Base-by-base conservation (phyloP, 2,329 filamentous ascomycete species). In the Annulohypoxylon truncatum region DNA sequence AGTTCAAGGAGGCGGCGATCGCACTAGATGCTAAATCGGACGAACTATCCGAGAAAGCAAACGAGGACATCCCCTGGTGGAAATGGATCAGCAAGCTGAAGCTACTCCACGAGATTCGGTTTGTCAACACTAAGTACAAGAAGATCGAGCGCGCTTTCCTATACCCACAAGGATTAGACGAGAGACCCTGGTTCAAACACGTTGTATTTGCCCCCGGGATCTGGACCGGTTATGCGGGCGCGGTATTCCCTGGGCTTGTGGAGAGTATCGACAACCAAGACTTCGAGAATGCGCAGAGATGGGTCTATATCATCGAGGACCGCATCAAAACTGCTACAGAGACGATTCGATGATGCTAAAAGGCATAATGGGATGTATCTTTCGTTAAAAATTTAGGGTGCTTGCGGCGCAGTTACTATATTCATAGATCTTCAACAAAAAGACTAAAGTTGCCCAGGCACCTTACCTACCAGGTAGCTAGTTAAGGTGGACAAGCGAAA, bases 191-290 rank as follows among this genome's bases (percentile, higher is more conserved):
- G 94, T 98, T 95, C 82, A 97, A 97, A 82, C 95, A 97, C 74
- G 91, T 97, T 2, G 91, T 97, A 1, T 97, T 96, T 79, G 94
- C 94, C 1, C 94, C 94, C 0, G 94, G 94, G 0, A 78, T 95
- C 50, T 97, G 94, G 93, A 97, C 93, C 0, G 94, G 94, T 0
- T 97, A 97, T 78, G 83, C 93, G 0, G 94, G 94, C 75, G 86
- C 86, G 54, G 87, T 90, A 12, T 90, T 88, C 77, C 88, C 88
- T 0, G 87, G 88, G 0, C 77, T 90, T 47, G 81, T 85, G 12
- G 88, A 90, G 77, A 88, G 86, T 57, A 89, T 90, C 64, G 87
- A 90, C 61, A 79, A 80, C 12, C 83, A 84, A 71, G 85, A 90
- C 73, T 89, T 83, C 72, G 78, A 75, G 13, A 88, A 88, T 62